Conservation (phyloP, 176 grass and related monocot genomes). For the Raddia distichophylla region DNA sequence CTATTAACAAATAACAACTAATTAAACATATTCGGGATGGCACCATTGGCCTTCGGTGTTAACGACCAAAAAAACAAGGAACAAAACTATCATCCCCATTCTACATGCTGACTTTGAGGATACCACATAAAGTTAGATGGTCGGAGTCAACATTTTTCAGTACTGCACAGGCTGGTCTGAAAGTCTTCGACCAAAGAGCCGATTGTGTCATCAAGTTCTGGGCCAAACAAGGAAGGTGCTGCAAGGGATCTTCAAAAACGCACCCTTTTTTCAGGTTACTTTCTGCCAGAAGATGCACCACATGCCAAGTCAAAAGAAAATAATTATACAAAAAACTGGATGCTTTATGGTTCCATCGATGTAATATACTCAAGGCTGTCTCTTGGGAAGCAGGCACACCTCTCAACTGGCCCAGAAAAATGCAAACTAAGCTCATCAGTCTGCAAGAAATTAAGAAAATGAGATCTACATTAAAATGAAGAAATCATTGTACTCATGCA, state of each 20-base stretch:
- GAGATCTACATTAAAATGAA: background rate
- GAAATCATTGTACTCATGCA: background rate
- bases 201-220: conserved; percentile 22
- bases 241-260: conserved; percentile 38
- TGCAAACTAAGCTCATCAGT: conserved; percentile 8
- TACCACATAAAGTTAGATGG: conserved; percentile 38
- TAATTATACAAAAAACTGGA: background rate
- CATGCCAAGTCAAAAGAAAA: conserved; percentile 28
- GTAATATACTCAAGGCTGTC: conserved; percentile 4
- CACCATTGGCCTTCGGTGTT: conserved; percentile 31
- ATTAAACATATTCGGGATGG: conserved; percentile 19
- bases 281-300: conserved; percentile 32
- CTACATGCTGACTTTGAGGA: conserved; percentile 42
- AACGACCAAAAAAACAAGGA: background rate
- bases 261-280: conserved; percentile 4
- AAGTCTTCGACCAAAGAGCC: conserved; percentile 10
- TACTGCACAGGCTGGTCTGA: conserved; percentile 36
- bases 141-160: conserved; percentile 29
- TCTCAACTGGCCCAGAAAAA: conserved; percentile 9
- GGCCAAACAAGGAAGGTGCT: conserved; percentile 15
- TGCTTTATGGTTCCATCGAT: conserved; percentile 14
- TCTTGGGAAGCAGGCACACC: background rate
- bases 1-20: conserved; percentile 32
- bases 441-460: conserved; percentile 38
- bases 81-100: conserved; percentile 28